phyloP scores from a whole-genome alignment of 2,329 filamentous ascomycete species.

The Calonectria pauciramosa region DNA sequence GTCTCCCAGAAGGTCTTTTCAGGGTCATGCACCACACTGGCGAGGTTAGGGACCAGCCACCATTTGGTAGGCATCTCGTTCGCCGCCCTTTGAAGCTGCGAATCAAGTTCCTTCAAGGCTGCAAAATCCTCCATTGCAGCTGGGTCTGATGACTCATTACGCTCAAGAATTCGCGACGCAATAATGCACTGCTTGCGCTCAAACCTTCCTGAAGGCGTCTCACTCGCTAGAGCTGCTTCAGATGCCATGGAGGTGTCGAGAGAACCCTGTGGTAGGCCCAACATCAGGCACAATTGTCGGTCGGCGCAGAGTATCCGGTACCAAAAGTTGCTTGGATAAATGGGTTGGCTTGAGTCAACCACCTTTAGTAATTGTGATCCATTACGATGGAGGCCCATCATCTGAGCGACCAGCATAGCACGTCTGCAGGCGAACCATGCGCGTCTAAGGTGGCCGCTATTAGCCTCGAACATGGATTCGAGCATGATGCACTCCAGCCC shows the following conservation, averaged over 20 bases:
- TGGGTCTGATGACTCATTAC: slow-evolving; percentile 46
- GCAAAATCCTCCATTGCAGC: slow-evolving; percentile 38
- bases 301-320: slow-evolving; percentile 55
- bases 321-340: slow-evolving; percentile 49
- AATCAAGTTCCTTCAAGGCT: slow-evolving; percentile 50
- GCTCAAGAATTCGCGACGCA: slow-evolving; percentile 53
- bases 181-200: slow-evolving; percentile 50
- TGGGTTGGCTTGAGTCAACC: background rate
- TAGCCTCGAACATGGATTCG: slow-evolving; percentile 61
- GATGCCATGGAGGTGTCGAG: slow-evolving; percentile 38
- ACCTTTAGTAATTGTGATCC: slow-evolving; percentile 5
- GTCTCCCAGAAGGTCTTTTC: slow-evolving; percentile 48
- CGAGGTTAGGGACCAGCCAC: slow-evolving; percentile 51
- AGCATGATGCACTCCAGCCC: slow-evolving; percentile 65
- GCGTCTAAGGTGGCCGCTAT: slow-evolving; percentile 64
- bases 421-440: slow-evolving; percentile 65
- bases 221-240: slow-evolving; percentile 32
- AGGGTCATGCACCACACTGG: slow-evolving; percentile 27
- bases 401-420: slow-evolving; percentile 63
- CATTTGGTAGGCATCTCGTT: slow-evolving; percentile 50
- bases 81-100: slow-evolving; percentile 48
- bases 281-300: slow-evolving; percentile 54
- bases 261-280: slow-evolving; percentile 54
- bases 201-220: slow-evolving; percentile 47
- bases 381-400: slow-evolving; percentile 44